These are phyloP conservation scores for Lachnellula occidentalis DNA, from an alignment of 2,329 filamentous ascomycete species.

Conservation along the genomic window DNA sequence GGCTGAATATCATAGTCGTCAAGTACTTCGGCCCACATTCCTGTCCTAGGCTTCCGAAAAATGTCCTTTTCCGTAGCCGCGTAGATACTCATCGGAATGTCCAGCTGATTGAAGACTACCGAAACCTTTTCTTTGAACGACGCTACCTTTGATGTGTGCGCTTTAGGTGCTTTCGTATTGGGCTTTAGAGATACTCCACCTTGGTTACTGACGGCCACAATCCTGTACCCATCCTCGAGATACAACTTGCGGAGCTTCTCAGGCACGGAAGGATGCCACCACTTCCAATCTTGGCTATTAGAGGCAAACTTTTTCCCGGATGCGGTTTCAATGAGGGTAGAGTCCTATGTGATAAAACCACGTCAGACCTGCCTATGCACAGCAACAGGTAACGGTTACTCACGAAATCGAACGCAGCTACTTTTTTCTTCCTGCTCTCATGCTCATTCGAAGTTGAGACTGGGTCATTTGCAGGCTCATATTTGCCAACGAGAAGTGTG, in stretches of 20 bases:
- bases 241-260: constrained; percentile 60
- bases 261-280: constrained; percentile 78
- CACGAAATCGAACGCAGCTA: constrained; percentile 68
- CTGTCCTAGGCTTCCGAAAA: constrained; percentile 79
- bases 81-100: constrained; percentile 75
- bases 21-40: constrained; percentile 77
- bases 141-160: constrained; percentile 59
- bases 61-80: constrained; percentile 78
- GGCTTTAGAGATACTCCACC: constrained; percentile 71
- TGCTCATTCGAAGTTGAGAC: constrained; percentile 6
- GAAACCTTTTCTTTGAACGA: constrained; percentile 81
- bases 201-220: constrained; percentile 87
- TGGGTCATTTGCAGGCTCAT: constrained; percentile 42
- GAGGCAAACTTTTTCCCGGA: constrained; percentile 76
- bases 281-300: constrained; percentile 80
- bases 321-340: constrained; percentile 73
- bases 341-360: constrained; percentile 53
- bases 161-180: constrained; percentile 64
- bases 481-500: constrained; percentile 71
- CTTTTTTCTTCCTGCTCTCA: constrained; percentile 43
- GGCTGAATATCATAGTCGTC: constrained; percentile 41
- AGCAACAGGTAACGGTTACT: constrained; percentile 4
- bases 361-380: neutral
- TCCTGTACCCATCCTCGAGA: constrained; percentile 58
- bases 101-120: constrained; percentile 63